phyloP scores from a whole-genome alignment of 2,329 filamentous ascomycete species.

The Colletotrichum zoysiae region DNA sequence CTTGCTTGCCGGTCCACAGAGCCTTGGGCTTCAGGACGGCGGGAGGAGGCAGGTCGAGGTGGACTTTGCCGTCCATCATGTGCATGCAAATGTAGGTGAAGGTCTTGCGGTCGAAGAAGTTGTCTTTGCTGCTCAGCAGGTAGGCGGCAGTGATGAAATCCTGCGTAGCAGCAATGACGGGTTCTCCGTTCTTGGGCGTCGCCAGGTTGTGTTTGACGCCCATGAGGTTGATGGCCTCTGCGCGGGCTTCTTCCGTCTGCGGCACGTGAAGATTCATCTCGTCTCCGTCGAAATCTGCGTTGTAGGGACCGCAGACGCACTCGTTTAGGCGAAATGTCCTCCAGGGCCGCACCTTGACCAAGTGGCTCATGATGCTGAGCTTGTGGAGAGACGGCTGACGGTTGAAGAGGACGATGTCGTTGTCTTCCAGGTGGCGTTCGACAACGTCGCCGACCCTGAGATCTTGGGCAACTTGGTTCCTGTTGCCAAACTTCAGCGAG shows the following conservation, averaged over 20 bases:
- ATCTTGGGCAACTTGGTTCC: conserved; percentile 77
- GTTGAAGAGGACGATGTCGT: conserved; percentile 97
- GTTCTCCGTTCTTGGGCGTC: conserved; percentile 97
- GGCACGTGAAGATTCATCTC: conserved; percentile 99
- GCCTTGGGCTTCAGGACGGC: conserved; percentile 86
- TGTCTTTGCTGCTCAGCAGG: conserved; percentile 90
- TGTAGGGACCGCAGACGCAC: conserved; percentile 98
- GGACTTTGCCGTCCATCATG: conserved; percentile 86
- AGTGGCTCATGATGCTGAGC: conserved; percentile 97
- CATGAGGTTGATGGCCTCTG: conserved; percentile 96
- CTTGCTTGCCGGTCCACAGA: conserved; percentile 96
- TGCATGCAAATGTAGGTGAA: conserved; percentile 93
- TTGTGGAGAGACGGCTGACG: conserved; percentile 98
- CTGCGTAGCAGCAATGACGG: conserved; percentile 98
- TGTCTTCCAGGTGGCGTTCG: conserved; percentile 93
- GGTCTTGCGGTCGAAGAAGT: conserved; percentile 88
- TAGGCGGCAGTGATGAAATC: conserved; percentile 99
- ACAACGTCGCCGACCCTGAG: conserved; percentile 89
- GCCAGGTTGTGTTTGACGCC: conserved; percentile 96
- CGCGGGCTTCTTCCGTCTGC: conserved; percentile 95
- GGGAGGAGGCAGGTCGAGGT: conserved; percentile 88
- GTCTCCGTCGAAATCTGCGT: conserved; percentile 98
- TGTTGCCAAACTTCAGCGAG: conserved; percentile 80
- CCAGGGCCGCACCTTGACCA: conserved; percentile 93
- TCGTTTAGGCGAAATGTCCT: conserved; percentile 97